Conservation (phyloP, 371 early-diverging fungal genomes). For the Mortierella sp. region DNA sequence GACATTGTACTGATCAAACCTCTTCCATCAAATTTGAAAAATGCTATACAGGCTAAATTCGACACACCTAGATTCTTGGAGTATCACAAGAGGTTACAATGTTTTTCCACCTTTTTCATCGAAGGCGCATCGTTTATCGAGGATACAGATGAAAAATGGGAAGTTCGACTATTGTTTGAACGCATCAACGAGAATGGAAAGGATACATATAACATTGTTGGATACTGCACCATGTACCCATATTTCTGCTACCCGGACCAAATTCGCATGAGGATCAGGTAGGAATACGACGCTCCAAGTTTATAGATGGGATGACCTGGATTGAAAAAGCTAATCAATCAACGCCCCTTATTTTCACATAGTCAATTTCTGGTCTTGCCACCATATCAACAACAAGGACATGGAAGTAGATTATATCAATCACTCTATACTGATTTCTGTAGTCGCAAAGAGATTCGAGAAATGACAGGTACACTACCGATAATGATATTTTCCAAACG, state of each 20-base stretch:
- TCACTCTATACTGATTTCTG: slow-evolving; percentile 71
- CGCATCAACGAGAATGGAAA: slow-evolving; percentile 40
- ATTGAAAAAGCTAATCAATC: background rate
- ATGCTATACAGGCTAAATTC: slow-evolving; percentile 64
- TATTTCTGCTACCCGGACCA: slow-evolving; percentile 88
- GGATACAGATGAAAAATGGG: slow-evolving; percentile 88
- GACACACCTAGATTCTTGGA: slow-evolving; percentile 72
- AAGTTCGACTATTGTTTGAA: slow-evolving; percentile 72
- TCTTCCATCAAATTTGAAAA: background rate
- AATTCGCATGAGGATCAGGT: slow-evolving; percentile 85
- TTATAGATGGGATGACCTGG: background rate
- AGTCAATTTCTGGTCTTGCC: slow-evolving; percentile 94
- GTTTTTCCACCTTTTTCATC: slow-evolving; percentile 86
- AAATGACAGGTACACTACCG: slow-evolving; percentile 65
- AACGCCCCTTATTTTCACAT: background rate
- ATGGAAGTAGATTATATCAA: slow-evolving; percentile 84
- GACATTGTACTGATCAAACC: slow-evolving; percentile 4
- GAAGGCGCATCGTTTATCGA: slow-evolving; percentile 94
- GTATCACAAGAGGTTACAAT: slow-evolving; percentile 83
- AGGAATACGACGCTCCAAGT: background rate
- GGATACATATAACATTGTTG: slow-evolving; percentile 78
- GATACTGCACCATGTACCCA: slow-evolving; percentile 85
- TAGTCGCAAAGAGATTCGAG: slow-evolving; percentile 66
- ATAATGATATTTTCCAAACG: background rate
- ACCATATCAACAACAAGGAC: slow-evolving; percentile 87